Conservation (phyloP, 257 asterid species). For the Solanum rostratum region DNA sequence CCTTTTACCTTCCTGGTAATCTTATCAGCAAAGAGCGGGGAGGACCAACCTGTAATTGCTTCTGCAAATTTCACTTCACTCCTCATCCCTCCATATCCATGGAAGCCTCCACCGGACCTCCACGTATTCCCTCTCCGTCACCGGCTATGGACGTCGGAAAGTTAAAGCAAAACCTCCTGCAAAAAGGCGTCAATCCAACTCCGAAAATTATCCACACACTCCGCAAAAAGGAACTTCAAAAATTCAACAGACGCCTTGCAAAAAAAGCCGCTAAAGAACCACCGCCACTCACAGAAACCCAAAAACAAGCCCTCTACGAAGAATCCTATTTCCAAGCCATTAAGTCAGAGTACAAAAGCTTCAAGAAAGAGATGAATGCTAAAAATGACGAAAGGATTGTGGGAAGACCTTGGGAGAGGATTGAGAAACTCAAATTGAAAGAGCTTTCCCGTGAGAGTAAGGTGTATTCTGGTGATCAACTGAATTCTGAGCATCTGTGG, state of each 20-base stretch:
- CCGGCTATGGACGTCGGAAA: slow-evolving; percentile 37
- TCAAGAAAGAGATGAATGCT: slow-evolving; percentile 19
- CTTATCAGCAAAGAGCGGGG: not conserved
- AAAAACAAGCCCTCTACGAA: slow-evolving; percentile 30
- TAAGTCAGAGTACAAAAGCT: slow-evolving; percentile 60
- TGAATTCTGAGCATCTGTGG: slow-evolving; percentile 47
- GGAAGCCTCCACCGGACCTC: slow-evolving; percentile 28
- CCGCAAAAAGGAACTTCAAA: slow-evolving; percentile 78
- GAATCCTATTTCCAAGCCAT: slow-evolving; percentile 50
- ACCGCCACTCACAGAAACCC: slow-evolving; percentile 37
- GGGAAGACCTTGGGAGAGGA: slow-evolving; percentile 89
- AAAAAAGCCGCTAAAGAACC: slow-evolving; percentile 49
- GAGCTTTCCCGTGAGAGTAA: slow-evolving; percentile 40
- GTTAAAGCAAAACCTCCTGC: slow-evolving; percentile 42
- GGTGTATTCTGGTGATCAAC: slow-evolving; percentile 38
- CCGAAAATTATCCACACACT: slow-evolving; percentile 79
- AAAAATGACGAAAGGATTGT: slow-evolving; percentile 28
- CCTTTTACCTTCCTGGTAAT: not conserved
- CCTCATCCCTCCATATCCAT: slow-evolving; percentile 13
- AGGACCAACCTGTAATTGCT: not conserved
- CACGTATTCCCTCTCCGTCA: slow-evolving; percentile 22
- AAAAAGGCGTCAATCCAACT: slow-evolving; percentile 52
- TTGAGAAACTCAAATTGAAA: slow-evolving; percentile 51
- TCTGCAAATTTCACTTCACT: not conserved
- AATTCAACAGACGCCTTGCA: slow-evolving; percentile 65